These are phyloP conservation scores for Chaetoceros muelleri DNA, from an alignment of 108 stramenopile species.

Conservation along the genomic window DNA sequence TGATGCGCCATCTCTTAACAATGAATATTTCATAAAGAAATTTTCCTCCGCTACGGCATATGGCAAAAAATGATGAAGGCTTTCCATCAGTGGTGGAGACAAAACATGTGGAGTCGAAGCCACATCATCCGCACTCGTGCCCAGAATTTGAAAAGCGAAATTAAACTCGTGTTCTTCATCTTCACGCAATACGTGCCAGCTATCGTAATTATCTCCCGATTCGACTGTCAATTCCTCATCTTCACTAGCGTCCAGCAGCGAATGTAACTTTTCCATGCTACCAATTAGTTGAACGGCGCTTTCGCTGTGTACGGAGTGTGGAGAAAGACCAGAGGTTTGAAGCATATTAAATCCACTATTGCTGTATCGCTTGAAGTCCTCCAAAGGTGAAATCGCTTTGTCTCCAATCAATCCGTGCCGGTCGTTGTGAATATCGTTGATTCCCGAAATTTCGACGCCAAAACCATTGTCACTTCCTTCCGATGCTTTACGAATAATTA, in stretches of 20 bases:
- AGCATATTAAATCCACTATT: background rate
- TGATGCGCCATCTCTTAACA: conserved; percentile 54
- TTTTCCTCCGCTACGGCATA: conserved; percentile 27
- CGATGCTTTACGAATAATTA: background rate
- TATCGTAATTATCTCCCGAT: background rate
- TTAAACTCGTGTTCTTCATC: conserved; percentile 4
- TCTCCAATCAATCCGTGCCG: background rate
- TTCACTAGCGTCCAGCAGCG: background rate
- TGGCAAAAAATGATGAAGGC: conserved; percentile 57
- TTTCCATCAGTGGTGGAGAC: conserved; percentile 72
- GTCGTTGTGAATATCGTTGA: too few species aligned
- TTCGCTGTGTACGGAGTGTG: background rate
- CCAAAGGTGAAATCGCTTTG: background rate
- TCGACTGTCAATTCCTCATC: background rate
- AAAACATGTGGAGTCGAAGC: conserved; percentile 58
- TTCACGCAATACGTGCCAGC: background rate
- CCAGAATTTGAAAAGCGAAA: conserved; percentile 54
- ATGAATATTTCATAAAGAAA: background rate
- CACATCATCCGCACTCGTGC: conserved; percentile 50
- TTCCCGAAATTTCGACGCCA: background rate
- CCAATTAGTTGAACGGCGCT: background rate
- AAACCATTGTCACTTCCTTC: background rate
- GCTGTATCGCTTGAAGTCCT: background rate
- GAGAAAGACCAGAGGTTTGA: background rate
- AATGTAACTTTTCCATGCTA: background rate